Base-by-base conservation (phyloP, 2,329 filamentous ascomycete species). In the Colletotrichum sp. region DNA sequence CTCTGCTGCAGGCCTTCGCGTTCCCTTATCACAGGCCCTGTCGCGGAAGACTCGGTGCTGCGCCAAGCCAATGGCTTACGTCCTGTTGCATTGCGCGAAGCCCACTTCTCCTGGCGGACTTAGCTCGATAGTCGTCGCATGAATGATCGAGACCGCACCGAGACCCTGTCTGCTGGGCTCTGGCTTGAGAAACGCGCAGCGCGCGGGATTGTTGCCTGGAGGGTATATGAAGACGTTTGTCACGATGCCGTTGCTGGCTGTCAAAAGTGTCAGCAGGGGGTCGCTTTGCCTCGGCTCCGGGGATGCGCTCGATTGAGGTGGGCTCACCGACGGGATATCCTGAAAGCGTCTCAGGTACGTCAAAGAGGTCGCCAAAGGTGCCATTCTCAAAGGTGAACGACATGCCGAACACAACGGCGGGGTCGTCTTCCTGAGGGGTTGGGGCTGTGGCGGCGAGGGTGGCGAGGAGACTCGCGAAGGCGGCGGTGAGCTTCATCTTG, bases 331-430 rank as follows among this genome's bases (percentile, higher is more conserved):
- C 60, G 12, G 28, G 25, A 25, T 57, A 76, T 44, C 69, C 73
- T 63, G 70, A 73, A 15, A 75, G 44, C 57, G 73, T 75, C 63
- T 74, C 74, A 67, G 74, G 71, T 70, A 74, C 65, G 65, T 74
- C 65, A 9, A 66, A 19, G 4, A 52, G 13, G n/a, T 71, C 74
- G 73, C 64, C 36, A 32, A 69, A 64, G 2, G 34, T 70, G 28
- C 28, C 65, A 55, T 68, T 44, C n/a, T 60, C 64, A 34, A n/a
- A 74, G 19, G 59, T 60, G 19, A 76, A 61, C 8, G 60, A 30
- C 25, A 71, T 67, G 44, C 74, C 74, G 25, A 60, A 70, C 8
- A 61, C 32, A 15, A 39, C 39, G 22, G 28, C 15, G 22, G 57
- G 32, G 5, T 63, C 71, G 12, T 74, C 57, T 2, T 59, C 71